Evolutionary conservation across 768 basidiomycete species (phyloP).

Genomic region (Kondoa subrosea): DNA sequence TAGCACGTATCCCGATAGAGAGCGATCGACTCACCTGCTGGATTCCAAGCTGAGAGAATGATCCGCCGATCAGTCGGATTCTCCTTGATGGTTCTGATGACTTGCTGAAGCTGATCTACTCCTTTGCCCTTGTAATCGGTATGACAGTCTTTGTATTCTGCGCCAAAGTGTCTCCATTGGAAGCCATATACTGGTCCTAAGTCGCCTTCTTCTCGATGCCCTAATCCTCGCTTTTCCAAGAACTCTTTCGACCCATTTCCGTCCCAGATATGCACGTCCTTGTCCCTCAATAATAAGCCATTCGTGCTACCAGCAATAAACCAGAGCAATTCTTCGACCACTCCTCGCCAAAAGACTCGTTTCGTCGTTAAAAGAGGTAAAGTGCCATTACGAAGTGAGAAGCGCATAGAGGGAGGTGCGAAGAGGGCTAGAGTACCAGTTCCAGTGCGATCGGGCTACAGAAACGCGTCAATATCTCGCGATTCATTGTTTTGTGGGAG

Average conservation of each 20-base stretch:
- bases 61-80: constrained; percentile 87
- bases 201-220: constrained; percentile 71
- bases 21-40: constrained; percentile 49
- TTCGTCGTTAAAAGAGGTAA: constrained; percentile 90
- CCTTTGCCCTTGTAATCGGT: constrained; percentile 24
- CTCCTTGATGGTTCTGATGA: constrained; percentile 77
- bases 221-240: constrained; percentile 65
- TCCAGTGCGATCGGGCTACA: constrained; percentile 65
- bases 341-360: constrained; percentile 76
- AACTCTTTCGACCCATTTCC: constrained; percentile 83
- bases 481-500: background rate
- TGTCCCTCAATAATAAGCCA: constrained; percentile 51
- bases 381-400: constrained; percentile 55
- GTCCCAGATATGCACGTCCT: constrained; percentile 94
- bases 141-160: constrained; percentile 24
- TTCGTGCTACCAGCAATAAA: constrained; percentile 76
- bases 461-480: background rate
- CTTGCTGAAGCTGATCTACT: constrained; percentile 73
- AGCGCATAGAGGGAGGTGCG: constrained; percentile 74
- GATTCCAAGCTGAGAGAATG: constrained; percentile 94
- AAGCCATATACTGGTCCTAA: constrained; percentile 72
- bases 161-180: constrained; percentile 29
- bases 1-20: background rate
- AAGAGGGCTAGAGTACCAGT: constrained; percentile 86
- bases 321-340: constrained; percentile 88